A percentile compares a stretch with the other conserved stretches of the same genome.
phyloP scores from a whole-genome alignment of 2,329 filamentous ascomycete genomes.

The Aspergillus thermomutatus region DNA sequence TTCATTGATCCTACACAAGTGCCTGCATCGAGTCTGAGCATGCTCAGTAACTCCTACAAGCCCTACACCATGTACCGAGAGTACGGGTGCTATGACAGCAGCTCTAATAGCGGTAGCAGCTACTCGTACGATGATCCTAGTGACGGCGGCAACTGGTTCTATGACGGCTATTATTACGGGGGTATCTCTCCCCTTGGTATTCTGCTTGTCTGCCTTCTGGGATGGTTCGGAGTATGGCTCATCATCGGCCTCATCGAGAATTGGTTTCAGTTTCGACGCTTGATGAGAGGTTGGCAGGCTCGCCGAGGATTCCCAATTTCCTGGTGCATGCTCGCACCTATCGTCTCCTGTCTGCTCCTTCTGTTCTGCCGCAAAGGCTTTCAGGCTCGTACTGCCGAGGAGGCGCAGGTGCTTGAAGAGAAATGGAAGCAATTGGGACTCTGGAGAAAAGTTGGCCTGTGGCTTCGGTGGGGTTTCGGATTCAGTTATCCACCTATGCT shows the following conservation, averaged over 20 bases:
- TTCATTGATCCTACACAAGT: slow-evolving; percentile 30
- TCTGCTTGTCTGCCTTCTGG: slow-evolving; percentile 20
- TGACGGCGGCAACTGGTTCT: slow-evolving; percentile 18
- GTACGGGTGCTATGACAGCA: slow-evolving; percentile 12
- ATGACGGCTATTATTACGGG: slow-evolving; percentile 15
- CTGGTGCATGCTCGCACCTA: slow-evolving; percentile 24
- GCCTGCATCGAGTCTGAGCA: slow-evolving; percentile 15
- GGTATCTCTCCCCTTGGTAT: slow-evolving; percentile 25
- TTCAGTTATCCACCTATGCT: slow-evolving; percentile 28
- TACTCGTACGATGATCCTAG: slow-evolving; percentile 8
- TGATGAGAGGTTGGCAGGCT: slow-evolving; percentile 34
- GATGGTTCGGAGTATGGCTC: slow-evolving; percentile 27
- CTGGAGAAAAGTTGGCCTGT: slow-evolving; percentile 25
- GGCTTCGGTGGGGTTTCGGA: slow-evolving; percentile 28
- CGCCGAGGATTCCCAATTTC: slow-evolving; percentile 29
- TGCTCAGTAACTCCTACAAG: slow-evolving; percentile 17
- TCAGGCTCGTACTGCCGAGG: slow-evolving; percentile 24
- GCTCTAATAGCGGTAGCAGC: background rate
- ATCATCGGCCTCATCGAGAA: slow-evolving; percentile 28
- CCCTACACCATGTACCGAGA: slow-evolving; percentile 16
- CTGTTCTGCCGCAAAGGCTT: slow-evolving; percentile 26
- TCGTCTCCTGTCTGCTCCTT: slow-evolving; percentile 19
- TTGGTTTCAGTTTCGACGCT: slow-evolving; percentile 29
- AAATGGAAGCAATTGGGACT: slow-evolving; percentile 25
- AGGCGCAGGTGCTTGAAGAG: slow-evolving; percentile 22